Percentiles rank a stretch among this genome's conserved stretches.
Conservation (phyloP, 2,329 filamentous ascomycete species). For the Colletotrichum sp. region DNA sequence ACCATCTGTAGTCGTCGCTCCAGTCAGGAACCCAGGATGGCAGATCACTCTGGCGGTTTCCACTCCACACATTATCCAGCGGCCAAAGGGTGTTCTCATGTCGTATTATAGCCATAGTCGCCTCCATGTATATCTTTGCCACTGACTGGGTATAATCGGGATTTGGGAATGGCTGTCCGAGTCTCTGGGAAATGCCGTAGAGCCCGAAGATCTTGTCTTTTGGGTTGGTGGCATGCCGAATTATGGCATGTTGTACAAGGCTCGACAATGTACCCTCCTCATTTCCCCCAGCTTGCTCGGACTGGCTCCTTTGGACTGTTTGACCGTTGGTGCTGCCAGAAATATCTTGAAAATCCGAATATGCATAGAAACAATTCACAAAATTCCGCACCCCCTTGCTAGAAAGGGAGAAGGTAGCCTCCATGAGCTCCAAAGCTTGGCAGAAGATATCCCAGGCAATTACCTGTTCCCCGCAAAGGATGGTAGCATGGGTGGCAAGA, state of each 20-base stretch:
- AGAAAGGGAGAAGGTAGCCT: not conserved
- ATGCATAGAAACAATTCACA: not conserved
- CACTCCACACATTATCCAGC: not conserved
- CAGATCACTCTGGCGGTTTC: not conserved
- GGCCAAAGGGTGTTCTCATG: not conserved
- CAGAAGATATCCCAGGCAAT: not conserved
- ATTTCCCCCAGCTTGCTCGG: too few relatives aligned
- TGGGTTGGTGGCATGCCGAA: not conserved
- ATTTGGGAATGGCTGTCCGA: not conserved
- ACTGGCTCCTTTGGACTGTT: too few relatives aligned
- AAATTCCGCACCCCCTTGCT: not conserved
- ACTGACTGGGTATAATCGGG: not conserved
- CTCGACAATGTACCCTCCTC: not conserved
- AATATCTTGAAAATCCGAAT: not conserved
- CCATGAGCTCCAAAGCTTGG: not conserved
- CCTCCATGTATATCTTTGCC: not conserved
- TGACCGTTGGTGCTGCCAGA: too few relatives aligned
- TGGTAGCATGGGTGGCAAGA: not conserved
- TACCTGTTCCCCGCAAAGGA: not conserved
- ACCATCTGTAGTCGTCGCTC: not conserved
- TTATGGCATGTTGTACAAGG: not conserved
- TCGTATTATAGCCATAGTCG: not conserved
- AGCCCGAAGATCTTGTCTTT: not conserved
- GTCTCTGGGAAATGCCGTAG: not conserved
- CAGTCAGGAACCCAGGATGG: not conserved